Evolutionary conservation across 1,284 basidiomycete species (phyloP).

Genomic region (Thelephora terrestris): DNA sequence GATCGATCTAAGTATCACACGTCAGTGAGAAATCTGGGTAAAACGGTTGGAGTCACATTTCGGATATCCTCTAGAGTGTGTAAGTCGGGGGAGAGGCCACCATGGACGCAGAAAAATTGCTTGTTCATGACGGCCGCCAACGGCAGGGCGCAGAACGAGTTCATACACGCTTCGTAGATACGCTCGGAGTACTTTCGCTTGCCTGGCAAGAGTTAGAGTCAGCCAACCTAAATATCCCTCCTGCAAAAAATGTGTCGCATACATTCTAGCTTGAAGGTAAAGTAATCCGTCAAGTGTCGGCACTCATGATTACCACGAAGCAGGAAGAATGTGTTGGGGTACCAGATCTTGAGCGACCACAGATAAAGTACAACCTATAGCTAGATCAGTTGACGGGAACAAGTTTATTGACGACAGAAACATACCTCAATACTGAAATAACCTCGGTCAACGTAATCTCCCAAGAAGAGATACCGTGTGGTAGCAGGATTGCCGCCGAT

Average conservation of each 20-base stretch:
- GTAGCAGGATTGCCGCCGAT: slow-evolving; percentile 90
- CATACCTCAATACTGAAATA: slow-evolving; percentile 86
- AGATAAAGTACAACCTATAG: slow-evolving; percentile 82
- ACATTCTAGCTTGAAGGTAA: slow-evolving; percentile 96
- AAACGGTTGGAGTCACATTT: slow-evolving; percentile 32
- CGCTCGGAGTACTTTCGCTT: slow-evolving; percentile 92
- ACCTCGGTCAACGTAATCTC: slow-evolving; percentile 92
- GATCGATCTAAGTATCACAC: slow-evolving; percentile 57
- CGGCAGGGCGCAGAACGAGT: slow-evolving; percentile 87
- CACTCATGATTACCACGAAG: slow-evolving; percentile 98
- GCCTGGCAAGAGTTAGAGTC: slow-evolving; percentile 34
- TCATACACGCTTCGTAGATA: slow-evolving; percentile 88
- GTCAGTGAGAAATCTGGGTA: slow-evolving; percentile 1
- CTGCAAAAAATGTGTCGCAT: slow-evolving; percentile 21
- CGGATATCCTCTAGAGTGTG: slow-evolving; percentile 88
- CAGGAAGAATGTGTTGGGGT: slow-evolving; percentile 83
- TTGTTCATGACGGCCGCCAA: slow-evolving; percentile 96
- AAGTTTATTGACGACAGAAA: slow-evolving; percentile 1
- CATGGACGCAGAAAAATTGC: slow-evolving; percentile 94
- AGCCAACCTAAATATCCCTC: not conserved
- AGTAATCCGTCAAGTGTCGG: slow-evolving; percentile 91
- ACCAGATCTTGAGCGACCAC: slow-evolving; percentile 90
- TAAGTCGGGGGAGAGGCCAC: slow-evolving; percentile 85
- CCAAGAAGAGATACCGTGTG: slow-evolving; percentile 88
- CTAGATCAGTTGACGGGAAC: slow-evolving; percentile 10